Conservation (phyloP, 1,139 yeast genomes). For the Suhomyces wounanorum region DNA sequence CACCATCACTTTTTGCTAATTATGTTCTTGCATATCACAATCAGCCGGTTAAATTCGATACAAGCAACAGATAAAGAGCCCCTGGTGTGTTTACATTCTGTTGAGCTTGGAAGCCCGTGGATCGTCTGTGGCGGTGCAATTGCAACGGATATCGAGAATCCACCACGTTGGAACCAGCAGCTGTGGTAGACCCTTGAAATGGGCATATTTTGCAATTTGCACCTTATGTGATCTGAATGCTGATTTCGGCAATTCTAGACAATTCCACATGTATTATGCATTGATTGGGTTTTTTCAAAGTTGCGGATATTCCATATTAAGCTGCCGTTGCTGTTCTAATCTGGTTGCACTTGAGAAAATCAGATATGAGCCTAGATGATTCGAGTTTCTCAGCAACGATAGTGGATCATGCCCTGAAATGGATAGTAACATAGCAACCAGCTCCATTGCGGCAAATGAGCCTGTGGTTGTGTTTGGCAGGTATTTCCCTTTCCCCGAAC, state of each 20-base stretch:
- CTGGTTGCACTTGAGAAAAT: not conserved
- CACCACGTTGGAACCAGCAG: too few relatives aligned
- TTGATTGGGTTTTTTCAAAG: too few relatives aligned
- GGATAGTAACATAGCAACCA: not conserved
- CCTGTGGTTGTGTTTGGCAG: not conserved
- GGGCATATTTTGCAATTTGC: too few relatives aligned
- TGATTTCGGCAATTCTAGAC: too few relatives aligned
- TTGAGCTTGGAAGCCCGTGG: not conserved
- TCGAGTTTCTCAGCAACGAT: not conserved
- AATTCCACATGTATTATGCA: too few relatives aligned
- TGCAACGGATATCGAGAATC: too few relatives aligned
- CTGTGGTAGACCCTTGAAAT: not conserved
- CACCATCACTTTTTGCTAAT: not conserved
- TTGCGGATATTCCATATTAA: too few relatives aligned
- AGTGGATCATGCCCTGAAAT: not conserved
- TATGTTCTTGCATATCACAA: not conserved
- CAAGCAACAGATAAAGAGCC: conserved; percentile 1
- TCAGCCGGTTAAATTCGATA: not conserved
- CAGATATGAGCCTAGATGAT: not conserved
- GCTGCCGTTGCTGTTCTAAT: too few relatives aligned
- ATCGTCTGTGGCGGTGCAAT: not conserved
- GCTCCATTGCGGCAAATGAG: not conserved
- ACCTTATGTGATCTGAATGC: too few relatives aligned
- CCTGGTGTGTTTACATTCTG: not conserved
- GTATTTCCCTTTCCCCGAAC: not conserved